A percentile compares a stretch with the other conserved stretches of the same genome.
Evolutionary conservation across 2,329 filamentous ascomycete species (phyloP).

Genomic region (Xylariaceae sp.): DNA sequence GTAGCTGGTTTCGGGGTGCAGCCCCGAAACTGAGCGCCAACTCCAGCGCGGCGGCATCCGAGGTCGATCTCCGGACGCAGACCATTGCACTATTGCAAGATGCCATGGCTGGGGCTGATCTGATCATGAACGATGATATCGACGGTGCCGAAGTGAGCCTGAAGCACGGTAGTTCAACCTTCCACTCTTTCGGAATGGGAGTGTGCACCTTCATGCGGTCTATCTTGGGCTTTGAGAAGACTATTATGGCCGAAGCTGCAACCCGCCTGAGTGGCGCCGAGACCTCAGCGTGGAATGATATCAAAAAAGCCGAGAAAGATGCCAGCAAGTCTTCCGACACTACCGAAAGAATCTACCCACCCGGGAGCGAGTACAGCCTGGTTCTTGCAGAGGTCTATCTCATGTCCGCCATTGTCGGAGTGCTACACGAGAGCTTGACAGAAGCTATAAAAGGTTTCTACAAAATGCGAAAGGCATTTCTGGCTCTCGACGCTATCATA

Average conservation of each 20-base stretch:
- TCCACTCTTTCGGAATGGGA: constrained; percentile 78
- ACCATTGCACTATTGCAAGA: constrained; percentile 55
- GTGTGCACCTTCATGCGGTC: constrained; percentile 82
- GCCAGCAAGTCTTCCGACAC: constrained; percentile 25
- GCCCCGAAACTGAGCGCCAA: constrained; percentile 33
- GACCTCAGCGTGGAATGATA: constrained; percentile 68
- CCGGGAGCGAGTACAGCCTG: constrained; percentile 82
- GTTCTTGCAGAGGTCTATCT: constrained; percentile 82
- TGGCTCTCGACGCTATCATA: constrained; percentile 75
- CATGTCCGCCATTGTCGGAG: constrained; percentile 82
- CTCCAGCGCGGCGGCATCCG: constrained; percentile 30
- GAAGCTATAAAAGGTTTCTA: constrained; percentile 91
- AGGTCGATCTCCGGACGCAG: constrained; percentile 33
- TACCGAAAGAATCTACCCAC: constrained; percentile 60
- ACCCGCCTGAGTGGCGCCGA: constrained; percentile 72
- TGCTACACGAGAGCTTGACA: constrained; percentile 87
- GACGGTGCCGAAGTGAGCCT: constrained; percentile 74
- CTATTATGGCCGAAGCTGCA: constrained; percentile 80
- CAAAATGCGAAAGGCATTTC: constrained; percentile 83
- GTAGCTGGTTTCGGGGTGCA: constrained; percentile 48
- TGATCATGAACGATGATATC: constrained; percentile 88
- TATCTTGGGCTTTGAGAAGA: constrained; percentile 85
- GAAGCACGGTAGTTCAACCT: constrained; percentile 71
- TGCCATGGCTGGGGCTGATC: constrained; percentile 60
- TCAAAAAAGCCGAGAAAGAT: constrained; percentile 69